These are phyloP conservation scores for Ammopiptanthus mongolicus DNA, from an alignment of 306 rosid genomes.

Conservation along the genomic window DNA sequence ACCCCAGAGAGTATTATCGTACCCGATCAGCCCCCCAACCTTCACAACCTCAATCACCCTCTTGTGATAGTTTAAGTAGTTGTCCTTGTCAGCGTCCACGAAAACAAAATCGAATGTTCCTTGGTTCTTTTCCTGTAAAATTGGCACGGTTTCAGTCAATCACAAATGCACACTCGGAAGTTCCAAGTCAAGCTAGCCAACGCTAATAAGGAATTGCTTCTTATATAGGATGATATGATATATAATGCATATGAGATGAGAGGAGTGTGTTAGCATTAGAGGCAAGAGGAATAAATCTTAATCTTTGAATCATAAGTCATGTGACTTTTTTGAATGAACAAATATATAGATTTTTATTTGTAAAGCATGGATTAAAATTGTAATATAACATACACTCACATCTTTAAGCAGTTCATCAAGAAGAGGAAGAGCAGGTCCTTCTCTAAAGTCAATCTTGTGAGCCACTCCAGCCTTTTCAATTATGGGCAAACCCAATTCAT, in stretches of 20 bases:
- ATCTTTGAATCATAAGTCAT: too few relatives aligned
- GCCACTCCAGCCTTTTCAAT: slow-evolving; percentile 75
- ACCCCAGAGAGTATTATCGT: slow-evolving; percentile 82
- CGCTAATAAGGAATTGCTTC: too few relatives aligned
- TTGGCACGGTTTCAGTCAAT: neutral
- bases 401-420: slow-evolving; percentile 61
- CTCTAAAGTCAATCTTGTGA: slow-evolving; percentile 82
- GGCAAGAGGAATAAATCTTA: too few relatives aligned
- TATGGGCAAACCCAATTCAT: slow-evolving; percentile 67
- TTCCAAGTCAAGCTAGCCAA: too few relatives aligned
- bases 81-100: slow-evolving; percentile 85
- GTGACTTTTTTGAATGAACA: too few relatives aligned
- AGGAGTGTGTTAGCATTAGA: too few relatives aligned
- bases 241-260: too few relatives aligned
- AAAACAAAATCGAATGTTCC: slow-evolving; percentile 65
- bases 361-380: neutral
- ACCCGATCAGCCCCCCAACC: slow-evolving; percentile 80
- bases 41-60: slow-evolving; percentile 68
- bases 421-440: slow-evolving; percentile 83
- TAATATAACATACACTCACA: slow-evolving; percentile 21
- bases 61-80: slow-evolving; percentile 82
- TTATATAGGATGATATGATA: too few relatives aligned
- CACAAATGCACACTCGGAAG: neutral
- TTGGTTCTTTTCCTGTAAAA: slow-evolving; percentile 52
- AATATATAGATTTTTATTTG: too few relatives aligned